These are phyloP conservation scores for Termitomyces heimii DNA, from an alignment of 768 basidiomycete genomes.

Conservation along the genomic window DNA sequence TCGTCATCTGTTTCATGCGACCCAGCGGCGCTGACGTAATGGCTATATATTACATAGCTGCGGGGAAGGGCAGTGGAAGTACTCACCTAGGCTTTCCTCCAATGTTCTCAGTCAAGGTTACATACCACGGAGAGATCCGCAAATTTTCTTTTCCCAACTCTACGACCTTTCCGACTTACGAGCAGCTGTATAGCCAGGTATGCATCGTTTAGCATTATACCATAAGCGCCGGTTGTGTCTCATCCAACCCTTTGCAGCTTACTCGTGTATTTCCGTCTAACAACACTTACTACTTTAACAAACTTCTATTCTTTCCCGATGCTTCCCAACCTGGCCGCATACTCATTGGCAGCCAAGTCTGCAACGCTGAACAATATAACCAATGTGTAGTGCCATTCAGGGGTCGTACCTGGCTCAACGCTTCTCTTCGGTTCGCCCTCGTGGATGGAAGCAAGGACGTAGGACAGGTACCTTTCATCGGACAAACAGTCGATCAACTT, in stretches of 20 bases:
- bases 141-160: constrained; percentile 51
- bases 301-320: constrained; percentile 64
- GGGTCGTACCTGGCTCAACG: constrained; percentile 48
- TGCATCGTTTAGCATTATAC: constrained; percentile 12
- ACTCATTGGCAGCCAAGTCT: constrained; percentile 56
- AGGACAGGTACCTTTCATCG: not conserved
- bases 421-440: constrained; percentile 58
- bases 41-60: not conserved
- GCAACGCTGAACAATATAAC: constrained; percentile 52
- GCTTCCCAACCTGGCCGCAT: constrained; percentile 48
- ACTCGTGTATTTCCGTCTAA: constrained; percentile 64
- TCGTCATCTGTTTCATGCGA: not conserved
- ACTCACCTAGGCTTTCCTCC: constrained; percentile 19
- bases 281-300: constrained; percentile 55
- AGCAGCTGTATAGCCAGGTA: constrained; percentile 61
- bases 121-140: constrained; percentile 64
- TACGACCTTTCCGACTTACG: constrained; percentile 56
- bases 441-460: constrained; percentile 37
- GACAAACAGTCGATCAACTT: constrained; percentile 6
- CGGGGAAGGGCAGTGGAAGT: not conserved
- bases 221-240: constrained; percentile 19
- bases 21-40: constrained; percentile 12
- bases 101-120: constrained; percentile 80
- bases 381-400: constrained; percentile 42
- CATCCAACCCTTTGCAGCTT: constrained; percentile 37